Evolutionary conservation across 2,329 filamentous ascomycete species (phyloP).

Genomic region (Rhexocercosporidium sp.): DNA sequence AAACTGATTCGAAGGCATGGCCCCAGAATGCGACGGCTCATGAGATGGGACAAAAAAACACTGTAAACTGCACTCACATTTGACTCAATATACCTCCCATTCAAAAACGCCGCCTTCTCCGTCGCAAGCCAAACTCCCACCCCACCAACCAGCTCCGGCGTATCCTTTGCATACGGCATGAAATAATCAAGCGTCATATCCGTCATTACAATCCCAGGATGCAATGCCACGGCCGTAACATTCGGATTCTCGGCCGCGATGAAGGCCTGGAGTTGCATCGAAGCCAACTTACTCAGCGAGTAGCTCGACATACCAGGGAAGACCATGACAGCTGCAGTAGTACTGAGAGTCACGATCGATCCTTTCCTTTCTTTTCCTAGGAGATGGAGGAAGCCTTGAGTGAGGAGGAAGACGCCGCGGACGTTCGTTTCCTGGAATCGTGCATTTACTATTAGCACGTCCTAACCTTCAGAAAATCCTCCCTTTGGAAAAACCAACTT

Average conservation of each 20-base stretch:
- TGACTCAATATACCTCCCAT: slow-evolving; percentile 36
- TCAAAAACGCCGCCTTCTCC: slow-evolving; percentile 39
- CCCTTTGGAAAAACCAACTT: neutral
- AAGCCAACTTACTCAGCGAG: slow-evolving; percentile 24
- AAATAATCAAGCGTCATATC: slow-evolving; percentile 32
- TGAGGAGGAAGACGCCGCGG: slow-evolving; percentile 43
- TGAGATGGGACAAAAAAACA: neutral
- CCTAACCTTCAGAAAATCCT: too few relatives aligned
- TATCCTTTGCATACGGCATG: slow-evolving; percentile 39
- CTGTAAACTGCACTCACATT: slow-evolving; percentile 20
- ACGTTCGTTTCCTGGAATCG: slow-evolving; percentile 42
- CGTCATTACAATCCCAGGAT: slow-evolving; percentile 27
- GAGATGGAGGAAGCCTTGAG: slow-evolving; percentile 41
- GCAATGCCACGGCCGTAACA: slow-evolving; percentile 20
- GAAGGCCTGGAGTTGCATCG: slow-evolving; percentile 19
- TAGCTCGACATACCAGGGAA: slow-evolving; percentile 21
- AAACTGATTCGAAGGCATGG: too few relatives aligned
- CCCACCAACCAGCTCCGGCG: slow-evolving; percentile 40
- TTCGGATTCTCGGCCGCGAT: slow-evolving; percentile 27
- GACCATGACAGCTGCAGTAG: neutral
- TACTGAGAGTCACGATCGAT: slow-evolving; percentile 28
- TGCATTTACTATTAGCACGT: neutral
- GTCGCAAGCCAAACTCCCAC: slow-evolving; percentile 37
- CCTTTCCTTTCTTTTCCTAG: slow-evolving; percentile 24
- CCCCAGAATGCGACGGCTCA: too few relatives aligned